Conservation (phyloP, 2,329 filamentous ascomycete species). For the Xylaria arbuscula region DNA sequence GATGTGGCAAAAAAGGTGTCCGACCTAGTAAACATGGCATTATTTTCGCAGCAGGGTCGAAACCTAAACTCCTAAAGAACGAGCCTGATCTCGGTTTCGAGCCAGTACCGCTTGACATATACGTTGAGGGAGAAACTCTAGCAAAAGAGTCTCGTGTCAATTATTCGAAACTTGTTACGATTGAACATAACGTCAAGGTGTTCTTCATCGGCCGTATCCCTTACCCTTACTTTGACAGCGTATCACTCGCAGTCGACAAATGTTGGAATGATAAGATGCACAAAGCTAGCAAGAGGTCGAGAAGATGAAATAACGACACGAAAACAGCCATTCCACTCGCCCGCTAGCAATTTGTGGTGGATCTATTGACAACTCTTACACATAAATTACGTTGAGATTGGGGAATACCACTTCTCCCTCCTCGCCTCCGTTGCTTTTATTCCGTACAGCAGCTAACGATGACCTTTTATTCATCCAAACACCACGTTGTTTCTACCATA, state of each 20-base stretch:
- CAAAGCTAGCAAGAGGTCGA: constrained; percentile 41
- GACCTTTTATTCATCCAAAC: constrained; percentile 8
- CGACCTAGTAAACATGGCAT: constrained; percentile 66
- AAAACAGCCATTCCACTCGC: constrained; percentile 18
- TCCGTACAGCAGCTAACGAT: constrained; percentile 14
- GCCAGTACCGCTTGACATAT: constrained; percentile 59
- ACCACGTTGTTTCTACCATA: constrained; percentile 28
- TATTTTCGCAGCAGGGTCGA: constrained; percentile 54
- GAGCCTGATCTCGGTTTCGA: constrained; percentile 63
- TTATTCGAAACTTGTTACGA: constrained; percentile 66
- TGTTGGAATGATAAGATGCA: constrained; percentile 61
- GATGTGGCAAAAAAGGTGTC: constrained; percentile 64
- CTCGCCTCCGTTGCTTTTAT: constrained; percentile 19
- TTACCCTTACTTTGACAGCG: constrained; percentile 54
- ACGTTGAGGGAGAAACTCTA: constrained; percentile 58
- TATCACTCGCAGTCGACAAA: constrained; percentile 59
- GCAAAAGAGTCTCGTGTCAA: constrained; percentile 65
- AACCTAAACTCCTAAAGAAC: constrained; percentile 50
- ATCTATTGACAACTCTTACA: constrained; percentile 32
- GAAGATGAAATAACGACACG: constrained; percentile 36
- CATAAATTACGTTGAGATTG: constrained; percentile 38
- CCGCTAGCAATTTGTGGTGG: constrained; percentile 24
- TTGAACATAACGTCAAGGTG: constrained; percentile 69
- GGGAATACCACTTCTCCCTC: constrained; percentile 15
- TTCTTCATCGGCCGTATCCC: constrained; percentile 65